phyloP scores from a whole-genome alignment of 2,329 filamentous ascomycete genomes.

The Hymenoscyphus salicellus region DNA sequence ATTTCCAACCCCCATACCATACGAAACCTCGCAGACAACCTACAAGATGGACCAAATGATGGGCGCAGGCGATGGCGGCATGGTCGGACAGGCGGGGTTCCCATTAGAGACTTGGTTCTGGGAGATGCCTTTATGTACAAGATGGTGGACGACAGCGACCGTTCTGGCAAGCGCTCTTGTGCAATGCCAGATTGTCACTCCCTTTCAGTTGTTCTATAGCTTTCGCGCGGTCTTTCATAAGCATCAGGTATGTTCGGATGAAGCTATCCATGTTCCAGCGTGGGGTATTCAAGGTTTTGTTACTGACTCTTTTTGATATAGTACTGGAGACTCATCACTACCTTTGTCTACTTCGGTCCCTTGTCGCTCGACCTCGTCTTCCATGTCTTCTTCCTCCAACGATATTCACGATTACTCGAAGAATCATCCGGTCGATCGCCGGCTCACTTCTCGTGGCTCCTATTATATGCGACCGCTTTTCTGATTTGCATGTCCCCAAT shows the following conservation, averaged over 20 bases:
- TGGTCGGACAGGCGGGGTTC: conserved; percentile 57
- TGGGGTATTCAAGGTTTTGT: not conserved
- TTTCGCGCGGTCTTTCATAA: conserved; percentile 88
- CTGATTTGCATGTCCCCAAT: conserved; percentile 81
- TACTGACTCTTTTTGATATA: conserved; percentile 38
- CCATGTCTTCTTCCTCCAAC: conserved; percentile 97
- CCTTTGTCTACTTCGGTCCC: conserved; percentile 96
- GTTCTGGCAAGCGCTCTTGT: conserved; percentile 84
- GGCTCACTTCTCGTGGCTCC: conserved; percentile 91
- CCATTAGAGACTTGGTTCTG: conserved; percentile 98
- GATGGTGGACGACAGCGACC: conserved; percentile 95
- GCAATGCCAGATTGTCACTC: conserved; percentile 87
- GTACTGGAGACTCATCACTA: conserved; percentile 96
- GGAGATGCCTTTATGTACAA: conserved; percentile 94
- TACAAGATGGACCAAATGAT: conserved; percentile 37
- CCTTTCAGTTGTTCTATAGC: conserved; percentile 96
- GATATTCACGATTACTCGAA: conserved; percentile 91
- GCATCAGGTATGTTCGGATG: conserved; percentile 65
- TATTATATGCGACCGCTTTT: conserved; percentile 78
- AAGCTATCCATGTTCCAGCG: not conserved
- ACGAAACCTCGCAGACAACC: conserved; percentile 8
- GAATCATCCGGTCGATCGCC: conserved; percentile 89
- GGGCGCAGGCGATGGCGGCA: conserved; percentile 34
- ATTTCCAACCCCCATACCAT: not conserved
- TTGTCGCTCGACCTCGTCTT: conserved; percentile 92